Evolutionary conservation across 106 monocot species (phyloP).

Genomic region (Agapanthus africanus): DNA sequence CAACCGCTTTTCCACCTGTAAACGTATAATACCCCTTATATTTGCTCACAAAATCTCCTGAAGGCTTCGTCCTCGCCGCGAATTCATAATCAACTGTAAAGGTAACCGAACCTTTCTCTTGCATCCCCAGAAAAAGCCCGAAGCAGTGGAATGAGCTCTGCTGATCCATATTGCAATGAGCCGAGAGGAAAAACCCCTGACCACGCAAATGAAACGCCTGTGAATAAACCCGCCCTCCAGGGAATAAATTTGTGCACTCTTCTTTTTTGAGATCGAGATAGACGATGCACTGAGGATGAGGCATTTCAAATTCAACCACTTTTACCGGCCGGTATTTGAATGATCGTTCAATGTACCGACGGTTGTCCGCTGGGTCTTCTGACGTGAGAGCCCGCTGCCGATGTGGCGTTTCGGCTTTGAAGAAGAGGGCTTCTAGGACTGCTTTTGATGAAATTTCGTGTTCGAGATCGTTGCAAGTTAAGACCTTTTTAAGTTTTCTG

Average conservation of each 20-base stretch:
- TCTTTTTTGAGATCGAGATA: conserved; percentile 62
- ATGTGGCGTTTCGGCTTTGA: conserved; percentile 62
- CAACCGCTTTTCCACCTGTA: conserved; percentile 73
- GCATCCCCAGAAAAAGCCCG: conserved; percentile 74
- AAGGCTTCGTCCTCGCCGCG: conserved; percentile 46
- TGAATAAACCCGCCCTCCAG: conserved; percentile 60
- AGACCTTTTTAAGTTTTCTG: conserved; percentile 61
- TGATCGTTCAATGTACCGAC: conserved; percentile 42
- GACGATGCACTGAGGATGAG: conserved; percentile 72
- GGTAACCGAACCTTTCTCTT: conserved; percentile 60
- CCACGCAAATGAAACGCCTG: conserved; percentile 73
- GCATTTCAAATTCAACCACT: conserved; percentile 63
- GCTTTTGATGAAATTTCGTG: conserved; percentile 48
- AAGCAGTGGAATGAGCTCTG: conserved; percentile 70
- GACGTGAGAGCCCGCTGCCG: conserved; percentile 39
- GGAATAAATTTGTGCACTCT: conserved; percentile 54
- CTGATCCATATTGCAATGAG: conserved; percentile 76
- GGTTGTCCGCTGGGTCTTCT: conserved; percentile 32
- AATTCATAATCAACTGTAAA: conserved; percentile 83
- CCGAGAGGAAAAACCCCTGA: conserved; percentile 80
- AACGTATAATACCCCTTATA: conserved; percentile 72
- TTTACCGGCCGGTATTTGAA: conserved; percentile 76
- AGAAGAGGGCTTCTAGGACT: conserved; percentile 67
- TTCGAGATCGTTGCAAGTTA: conserved; percentile 47
- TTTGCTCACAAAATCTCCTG: conserved; percentile 64